A percentile compares a stretch with the other conserved stretches of the same genome.
Conservation (phyloP, 768 basidiomycete genomes). For the Tylopilus plumbeoviolaceoides region DNA sequence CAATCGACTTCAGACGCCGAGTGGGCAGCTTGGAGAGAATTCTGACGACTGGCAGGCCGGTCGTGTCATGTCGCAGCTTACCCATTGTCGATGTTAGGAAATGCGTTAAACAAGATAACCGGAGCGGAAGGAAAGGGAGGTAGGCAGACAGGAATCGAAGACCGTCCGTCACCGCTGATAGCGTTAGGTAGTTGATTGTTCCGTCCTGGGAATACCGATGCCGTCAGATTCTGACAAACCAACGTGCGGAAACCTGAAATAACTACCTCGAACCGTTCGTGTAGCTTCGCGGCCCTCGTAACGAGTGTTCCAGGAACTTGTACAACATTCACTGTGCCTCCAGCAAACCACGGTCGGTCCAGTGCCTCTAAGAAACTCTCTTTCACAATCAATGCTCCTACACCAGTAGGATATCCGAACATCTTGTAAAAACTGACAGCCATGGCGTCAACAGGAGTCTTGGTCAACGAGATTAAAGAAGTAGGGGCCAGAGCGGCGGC, state of each 20-base stretch:
- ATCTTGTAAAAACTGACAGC: conserved; percentile 87
- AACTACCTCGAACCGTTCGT: conserved; percentile 77
- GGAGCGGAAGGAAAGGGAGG: conserved; percentile 75
- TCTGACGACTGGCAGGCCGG: conserved; percentile 56
- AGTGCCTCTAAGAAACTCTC: conserved; percentile 59
- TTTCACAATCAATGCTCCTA: conserved; percentile 75
- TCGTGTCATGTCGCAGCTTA: conserved; percentile 54
- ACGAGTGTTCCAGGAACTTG: conserved; percentile 75
- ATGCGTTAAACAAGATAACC: conserved; percentile 65
- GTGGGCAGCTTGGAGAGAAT: conserved; percentile 64
- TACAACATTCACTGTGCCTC: conserved; percentile 80
- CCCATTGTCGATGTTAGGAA: conserved; percentile 57
- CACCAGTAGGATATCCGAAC: conserved; percentile 84
- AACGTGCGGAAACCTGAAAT: too few relatives aligned
- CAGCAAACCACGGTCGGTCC: conserved; percentile 79
- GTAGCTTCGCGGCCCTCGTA: conserved; percentile 51
- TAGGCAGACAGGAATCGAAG: conserved; percentile 74
- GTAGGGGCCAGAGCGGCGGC: conserved; percentile 79
- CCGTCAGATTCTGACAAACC: too few relatives aligned
- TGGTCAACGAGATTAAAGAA: conserved; percentile 60
- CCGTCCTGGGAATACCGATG: conserved; percentile 54
- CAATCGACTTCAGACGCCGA: conserved; percentile 49
- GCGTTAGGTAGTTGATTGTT: conserved; percentile 74
- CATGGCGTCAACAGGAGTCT: conserved; percentile 74
- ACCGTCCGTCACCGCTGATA: conserved; percentile 75